Evolutionary conservation across 306 rosid species (phyloP).

Genomic region (Pterocarpus macrocarpus): DNA sequence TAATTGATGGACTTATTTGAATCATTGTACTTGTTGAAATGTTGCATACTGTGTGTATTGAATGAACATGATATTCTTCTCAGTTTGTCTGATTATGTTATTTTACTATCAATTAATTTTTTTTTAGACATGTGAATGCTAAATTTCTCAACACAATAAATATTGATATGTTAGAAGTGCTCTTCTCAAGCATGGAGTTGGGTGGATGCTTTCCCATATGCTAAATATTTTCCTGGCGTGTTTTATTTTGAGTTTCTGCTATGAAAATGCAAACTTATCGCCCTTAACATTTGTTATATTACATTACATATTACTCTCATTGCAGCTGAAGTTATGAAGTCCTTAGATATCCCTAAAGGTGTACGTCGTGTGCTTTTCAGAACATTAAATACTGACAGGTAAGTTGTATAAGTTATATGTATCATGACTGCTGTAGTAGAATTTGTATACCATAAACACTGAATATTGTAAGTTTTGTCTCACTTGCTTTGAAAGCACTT

Average conservation of each 20-base stretch:
- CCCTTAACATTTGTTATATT: not conserved
- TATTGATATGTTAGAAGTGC: not conserved
- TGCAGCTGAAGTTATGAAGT: conserved; percentile 92
- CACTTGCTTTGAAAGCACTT: conserved; percentile 26
- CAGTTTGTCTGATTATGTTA: conserved; percentile 6
- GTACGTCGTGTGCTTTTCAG: conserved; percentile 85
- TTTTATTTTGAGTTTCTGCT: conserved; percentile 28
- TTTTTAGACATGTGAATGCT: not conserved
- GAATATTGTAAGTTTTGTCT: conserved; percentile 10
- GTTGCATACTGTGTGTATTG: not conserved
- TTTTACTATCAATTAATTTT: not conserved
- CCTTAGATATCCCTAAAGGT: conserved; percentile 76
- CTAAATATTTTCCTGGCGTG: not conserved
- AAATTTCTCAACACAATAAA: conserved; percentile 11
- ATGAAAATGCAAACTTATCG: conserved; percentile 18
- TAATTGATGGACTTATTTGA: conserved; percentile 1
- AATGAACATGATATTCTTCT: not conserved
- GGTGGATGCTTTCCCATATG: conserved; percentile 12
- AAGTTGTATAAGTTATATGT: conserved; percentile 25
- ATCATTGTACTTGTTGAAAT: conserved; percentile 4
- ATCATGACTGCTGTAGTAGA: not conserved
- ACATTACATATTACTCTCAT: conserved; percentile 7
- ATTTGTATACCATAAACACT: conserved; percentile 9
- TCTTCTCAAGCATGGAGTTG: conserved; percentile 34
- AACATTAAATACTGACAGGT: conserved; percentile 90